Evolutionary conservation across 148 eudicot genomes (phyloP).

Genomic region (Bassia scoparia): DNA sequence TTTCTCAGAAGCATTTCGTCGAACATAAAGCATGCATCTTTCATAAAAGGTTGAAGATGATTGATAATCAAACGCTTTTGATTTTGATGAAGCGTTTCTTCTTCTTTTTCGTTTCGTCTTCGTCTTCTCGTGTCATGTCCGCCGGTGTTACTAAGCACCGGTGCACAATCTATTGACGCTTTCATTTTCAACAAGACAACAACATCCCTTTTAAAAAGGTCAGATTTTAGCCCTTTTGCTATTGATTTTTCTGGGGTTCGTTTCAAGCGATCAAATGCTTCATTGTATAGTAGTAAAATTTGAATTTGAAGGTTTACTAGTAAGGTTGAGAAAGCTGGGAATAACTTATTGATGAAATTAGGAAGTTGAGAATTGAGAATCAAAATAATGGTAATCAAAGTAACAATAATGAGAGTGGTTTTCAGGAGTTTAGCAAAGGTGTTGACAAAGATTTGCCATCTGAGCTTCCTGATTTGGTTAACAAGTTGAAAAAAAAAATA

Average conservation of each 20-base stretch:
- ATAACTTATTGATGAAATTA: constrained; percentile 43
- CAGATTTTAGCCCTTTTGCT: constrained; percentile 18
- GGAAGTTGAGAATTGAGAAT: constrained; percentile 39
- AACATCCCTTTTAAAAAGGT: constrained; percentile 21
- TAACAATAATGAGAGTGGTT: constrained; percentile 3
- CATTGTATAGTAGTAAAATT: constrained; percentile 24
- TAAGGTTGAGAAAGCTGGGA: constrained; percentile 27
- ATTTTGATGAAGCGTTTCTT: constrained; percentile 36
- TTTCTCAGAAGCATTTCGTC: constrained; percentile 32
- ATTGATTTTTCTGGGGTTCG: constrained; percentile 26
- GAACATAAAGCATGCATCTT: constrained; percentile 31
- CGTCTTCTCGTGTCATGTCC: constrained; percentile 27
- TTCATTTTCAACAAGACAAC: background rate
- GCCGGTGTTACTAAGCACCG: constrained; percentile 40
- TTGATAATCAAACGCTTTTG: constrained; percentile 3
- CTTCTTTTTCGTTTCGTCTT: background rate
- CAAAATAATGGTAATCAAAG: constrained; percentile 13
- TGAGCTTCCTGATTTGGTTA: constrained; percentile 41
- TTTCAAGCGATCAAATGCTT: constrained; percentile 16
- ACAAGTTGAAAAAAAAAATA: constrained; percentile 50
- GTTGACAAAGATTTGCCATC: constrained; percentile 22
- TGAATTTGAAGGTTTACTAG: constrained; percentile 24
- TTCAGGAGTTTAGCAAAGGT: constrained; percentile 16
- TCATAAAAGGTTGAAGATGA: background rate
- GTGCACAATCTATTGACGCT: background rate